Conservation (phyloP, 75 land plant genomes). For the Larix kaempferi region DNA sequence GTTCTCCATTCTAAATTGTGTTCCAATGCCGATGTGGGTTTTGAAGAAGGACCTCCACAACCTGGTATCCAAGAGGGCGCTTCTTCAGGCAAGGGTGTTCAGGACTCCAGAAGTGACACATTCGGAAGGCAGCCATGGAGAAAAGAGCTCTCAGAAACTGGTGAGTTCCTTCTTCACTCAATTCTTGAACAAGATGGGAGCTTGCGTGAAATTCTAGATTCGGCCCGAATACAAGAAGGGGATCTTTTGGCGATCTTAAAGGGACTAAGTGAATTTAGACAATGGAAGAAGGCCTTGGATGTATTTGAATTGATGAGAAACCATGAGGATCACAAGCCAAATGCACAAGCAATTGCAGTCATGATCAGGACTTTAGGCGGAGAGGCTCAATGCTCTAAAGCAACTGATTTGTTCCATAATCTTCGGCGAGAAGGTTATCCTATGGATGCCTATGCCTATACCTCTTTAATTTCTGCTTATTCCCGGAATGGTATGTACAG, state of each 20-base stretch:
- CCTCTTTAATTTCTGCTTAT: constrained; percentile 60
- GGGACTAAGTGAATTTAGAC: constrained; percentile 29
- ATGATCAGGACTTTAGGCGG: constrained; percentile 61
- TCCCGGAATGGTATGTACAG: constrained; percentile 51
- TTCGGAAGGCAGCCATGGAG: constrained; percentile 7
- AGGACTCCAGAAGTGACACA: background rate
- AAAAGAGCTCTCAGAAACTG: constrained; percentile 32
- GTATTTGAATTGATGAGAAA: constrained; percentile 66
- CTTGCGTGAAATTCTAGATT: constrained; percentile 28
- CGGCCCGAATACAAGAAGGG: constrained; percentile 23
- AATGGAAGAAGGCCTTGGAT: constrained; percentile 49
- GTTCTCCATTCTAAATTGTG: background rate
- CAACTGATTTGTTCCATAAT: constrained; percentile 56
- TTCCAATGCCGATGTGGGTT: no score
- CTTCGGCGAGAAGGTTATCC: constrained; percentile 45
- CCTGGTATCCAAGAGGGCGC: no score
- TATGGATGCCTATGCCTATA: constrained; percentile 75
- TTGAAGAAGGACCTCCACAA: no score
- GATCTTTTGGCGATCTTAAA: constrained; percentile 47
- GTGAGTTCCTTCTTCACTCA: constrained; percentile 33
- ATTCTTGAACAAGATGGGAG: constrained; percentile 24
- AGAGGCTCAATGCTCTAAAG: constrained; percentile 56
- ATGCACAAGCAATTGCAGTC: constrained; percentile 32
- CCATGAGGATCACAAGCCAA: constrained; percentile 9
- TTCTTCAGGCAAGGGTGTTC: no score